Base-by-base conservation (phyloP, 345 rosid species). In the Abelmoschus esculentus region DNA sequence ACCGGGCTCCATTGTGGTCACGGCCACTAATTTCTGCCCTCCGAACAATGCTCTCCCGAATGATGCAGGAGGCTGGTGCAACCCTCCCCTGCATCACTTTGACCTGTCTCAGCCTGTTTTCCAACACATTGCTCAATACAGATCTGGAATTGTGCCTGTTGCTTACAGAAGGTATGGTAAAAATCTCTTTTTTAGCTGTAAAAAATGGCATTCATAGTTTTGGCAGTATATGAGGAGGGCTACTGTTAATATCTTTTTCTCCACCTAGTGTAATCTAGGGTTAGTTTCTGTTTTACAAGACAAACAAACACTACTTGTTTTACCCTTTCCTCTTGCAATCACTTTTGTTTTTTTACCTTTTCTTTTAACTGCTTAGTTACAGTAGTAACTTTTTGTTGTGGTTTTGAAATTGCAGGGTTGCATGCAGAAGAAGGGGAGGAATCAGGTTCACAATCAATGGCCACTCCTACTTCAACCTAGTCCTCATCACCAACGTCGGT, bases 1-100 rank as follows among this genome's bases (percentile, higher is more conserved):
- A 49, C 87, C 92, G 6, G 90, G 86, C 56, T 81, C 92, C 47
- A 86, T 89, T 46, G 22, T 80, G 11, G 84, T 89, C 77, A 89
- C 96, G 3, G 96, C 92, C 17, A 89, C 96, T 77, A 89, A 89
- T 79, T 89, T 89, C 72, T 89, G 96, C 74, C 96, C 96, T 0
- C 96, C 96, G 7, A 89, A 89, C 86, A 84, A 78, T 66, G 96
- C 87, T 19, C 83, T 89, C 22, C 92, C 96, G 1, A 89, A 89
- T 74, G 79, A 87, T 79, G 84, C 81, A 7, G 96, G 96, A 4
- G 96, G 96, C 38, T 89, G 96, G 96, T 89, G 96, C 83, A 89
- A 89, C 80, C 96, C 96, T 73, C 96, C 96, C 15, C 89, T 65
- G 56, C 89, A 87, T 3, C 96, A 89, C 73, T 89, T 89, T 67